Conservation (phyloP, 2,329 filamentous ascomycete genomes). For the Xylaria arbuscula region DNA sequence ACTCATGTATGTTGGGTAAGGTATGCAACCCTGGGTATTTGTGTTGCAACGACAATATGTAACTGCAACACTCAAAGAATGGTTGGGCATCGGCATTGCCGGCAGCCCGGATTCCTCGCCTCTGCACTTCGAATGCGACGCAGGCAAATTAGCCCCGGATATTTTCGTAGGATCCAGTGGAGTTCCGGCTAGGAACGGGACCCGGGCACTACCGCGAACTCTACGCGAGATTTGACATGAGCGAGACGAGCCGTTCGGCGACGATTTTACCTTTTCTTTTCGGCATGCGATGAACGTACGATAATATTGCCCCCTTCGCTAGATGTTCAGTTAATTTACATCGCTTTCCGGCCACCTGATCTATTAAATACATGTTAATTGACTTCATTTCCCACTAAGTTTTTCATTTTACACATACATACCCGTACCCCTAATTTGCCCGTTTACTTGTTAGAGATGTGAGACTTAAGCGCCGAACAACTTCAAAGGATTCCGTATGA, state of each 20-base stretch:
- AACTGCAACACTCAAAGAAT: neutral
- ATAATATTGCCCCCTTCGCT: neutral
- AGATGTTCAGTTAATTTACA: neutral
- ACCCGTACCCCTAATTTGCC: conserved; percentile 15
- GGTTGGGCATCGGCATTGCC: conserved; percentile 21
- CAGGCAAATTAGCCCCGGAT: conserved; percentile 8
- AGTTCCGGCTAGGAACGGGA: neutral
- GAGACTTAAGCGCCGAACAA: conserved; percentile 4
- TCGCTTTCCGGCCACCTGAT: neutral
- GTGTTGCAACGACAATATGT: conserved; percentile 2
- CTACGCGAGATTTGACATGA: conserved; percentile 5
- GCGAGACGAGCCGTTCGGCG: neutral
- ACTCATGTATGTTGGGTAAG: conserved; percentile 1
- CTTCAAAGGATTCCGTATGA: conserved; percentile 21
- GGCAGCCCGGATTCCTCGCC: conserved; percentile 15
- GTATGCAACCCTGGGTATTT: conserved; percentile 1
- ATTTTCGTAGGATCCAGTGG: neutral
- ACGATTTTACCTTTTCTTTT: neutral
- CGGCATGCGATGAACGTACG: neutral
- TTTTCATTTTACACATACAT: neutral
- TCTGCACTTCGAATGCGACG: conserved; percentile 1
- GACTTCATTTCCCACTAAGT: no score
- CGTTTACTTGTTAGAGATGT: conserved; percentile 1
- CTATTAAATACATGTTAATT: neutral
- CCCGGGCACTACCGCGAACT: neutral